Evolutionary conservation across 2,329 filamentous ascomycete genomes (phyloP).

Genomic region (Zymoseptoria tritici): DNA sequence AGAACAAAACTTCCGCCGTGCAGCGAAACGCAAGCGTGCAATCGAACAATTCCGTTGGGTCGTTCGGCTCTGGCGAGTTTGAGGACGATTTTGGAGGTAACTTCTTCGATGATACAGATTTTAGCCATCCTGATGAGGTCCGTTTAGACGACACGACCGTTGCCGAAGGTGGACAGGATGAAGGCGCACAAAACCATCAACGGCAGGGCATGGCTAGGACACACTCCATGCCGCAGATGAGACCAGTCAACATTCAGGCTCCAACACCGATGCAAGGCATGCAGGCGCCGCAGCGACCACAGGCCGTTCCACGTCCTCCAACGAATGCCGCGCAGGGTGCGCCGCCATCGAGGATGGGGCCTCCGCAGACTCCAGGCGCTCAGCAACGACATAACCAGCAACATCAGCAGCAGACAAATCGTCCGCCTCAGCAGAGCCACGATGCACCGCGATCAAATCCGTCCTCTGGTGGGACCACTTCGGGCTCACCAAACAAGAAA

Average conservation of each 20-base stretch:
- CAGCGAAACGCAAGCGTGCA: slow-evolving; percentile 27
- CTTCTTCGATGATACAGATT: slow-evolving; percentile 50
- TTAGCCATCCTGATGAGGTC: slow-evolving; percentile 68
- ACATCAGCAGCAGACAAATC: slow-evolving; percentile 10
- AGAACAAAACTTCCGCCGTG: slow-evolving; percentile 9
- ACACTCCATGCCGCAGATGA: slow-evolving; percentile 27
- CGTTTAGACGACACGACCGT: slow-evolving; percentile 40
- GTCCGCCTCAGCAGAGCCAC: slow-evolving; percentile 8
- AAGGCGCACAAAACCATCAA: slow-evolving; percentile 11
- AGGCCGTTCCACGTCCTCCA: slow-evolving; percentile 14
- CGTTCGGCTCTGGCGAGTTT: slow-evolving; percentile 34
- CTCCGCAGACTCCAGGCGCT: slow-evolving; percentile 22
- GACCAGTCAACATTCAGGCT: slow-evolving; percentile 23
- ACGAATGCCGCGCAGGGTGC: slow-evolving; percentile 15
- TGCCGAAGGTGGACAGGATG: slow-evolving; percentile 10
- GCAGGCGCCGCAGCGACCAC: slow-evolving; percentile 20
- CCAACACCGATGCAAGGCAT: slow-evolving; percentile 17
- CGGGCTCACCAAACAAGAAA: slow-evolving; percentile 23
- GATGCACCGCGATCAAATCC: slow-evolving; percentile 24
- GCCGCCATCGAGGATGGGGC: slow-evolving; percentile 18
- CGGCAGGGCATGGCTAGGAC: slow-evolving; percentile 23
- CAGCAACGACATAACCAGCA: slow-evolving; percentile 21
- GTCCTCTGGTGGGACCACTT: slow-evolving; percentile 22
- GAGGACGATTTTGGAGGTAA: slow-evolving; percentile 52
- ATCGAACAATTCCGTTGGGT: slow-evolving; percentile 27